Conservation (phyloP, 2,329 filamentous ascomycete genomes). For the Ascomycota sp. region DNA sequence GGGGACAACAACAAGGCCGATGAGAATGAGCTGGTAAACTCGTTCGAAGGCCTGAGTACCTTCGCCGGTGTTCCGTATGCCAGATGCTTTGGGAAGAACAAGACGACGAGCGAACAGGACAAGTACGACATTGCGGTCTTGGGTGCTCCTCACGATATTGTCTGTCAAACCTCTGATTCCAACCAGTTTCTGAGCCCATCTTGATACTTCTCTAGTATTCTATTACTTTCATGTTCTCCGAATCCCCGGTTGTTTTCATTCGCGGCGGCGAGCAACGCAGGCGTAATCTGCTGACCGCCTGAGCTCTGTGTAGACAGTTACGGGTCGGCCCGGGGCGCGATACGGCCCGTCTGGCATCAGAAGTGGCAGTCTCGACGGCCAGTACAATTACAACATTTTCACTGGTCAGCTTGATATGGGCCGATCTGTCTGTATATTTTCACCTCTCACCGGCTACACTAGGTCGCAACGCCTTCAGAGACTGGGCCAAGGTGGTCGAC, state of each 20-base stretch:
- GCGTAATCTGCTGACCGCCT: too few species aligned
- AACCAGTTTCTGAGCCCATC: neutral
- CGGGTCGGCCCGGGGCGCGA: too few species aligned
- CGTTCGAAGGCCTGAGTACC: neutral
- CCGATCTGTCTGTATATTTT: neutral
- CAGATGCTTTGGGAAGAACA: neutral
- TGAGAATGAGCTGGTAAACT: neutral
- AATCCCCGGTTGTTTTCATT: neutral
- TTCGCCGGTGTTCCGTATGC: neutral
- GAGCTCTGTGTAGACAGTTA: neutral
- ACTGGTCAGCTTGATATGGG: slow-evolving; percentile 1
- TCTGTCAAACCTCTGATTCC: neutral
- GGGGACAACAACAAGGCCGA: too few species aligned
- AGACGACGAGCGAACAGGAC: neutral
- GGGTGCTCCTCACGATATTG: neutral
- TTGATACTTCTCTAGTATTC: neutral
- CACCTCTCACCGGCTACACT: neutral
- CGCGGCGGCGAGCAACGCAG: too few species aligned
- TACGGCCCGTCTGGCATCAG: neutral
- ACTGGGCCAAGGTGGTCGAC: slow-evolving; percentile 57
- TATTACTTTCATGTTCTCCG: neutral
- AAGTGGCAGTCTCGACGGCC: neutral
- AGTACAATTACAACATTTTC: slow-evolving; percentile 5
- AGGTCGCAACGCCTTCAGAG: slow-evolving; percentile 5
- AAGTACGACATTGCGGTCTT: neutral